Base-by-base conservation (phyloP, 2,329 filamentous ascomycete genomes). In the Aspergillus ochraceoroseus region DNA sequence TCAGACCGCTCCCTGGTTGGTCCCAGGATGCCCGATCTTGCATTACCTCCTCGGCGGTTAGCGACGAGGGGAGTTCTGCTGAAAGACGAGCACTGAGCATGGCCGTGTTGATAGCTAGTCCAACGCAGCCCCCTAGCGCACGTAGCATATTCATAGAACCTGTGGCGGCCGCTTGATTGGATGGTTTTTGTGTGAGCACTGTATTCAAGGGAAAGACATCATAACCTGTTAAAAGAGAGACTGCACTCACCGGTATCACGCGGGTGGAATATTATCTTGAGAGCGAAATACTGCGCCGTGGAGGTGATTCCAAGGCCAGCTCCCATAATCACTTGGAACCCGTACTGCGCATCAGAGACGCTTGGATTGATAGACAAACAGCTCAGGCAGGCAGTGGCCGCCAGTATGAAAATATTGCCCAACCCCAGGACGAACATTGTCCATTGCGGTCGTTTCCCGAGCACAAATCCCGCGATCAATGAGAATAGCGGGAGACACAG, bases 91-190 rank as follows among this genome's bases (percentile, higher is more conserved):
- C 5, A 12, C 25, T 27, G 4, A 27, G 25, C 18, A 33, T 33
- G 3, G 31, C 11, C 11, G 31, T n/a, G 13, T n/a, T 12, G 5
- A 33, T 19, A 12, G 31, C 31, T n/a, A 33, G 31, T n/a, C 31
- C 18, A n/a, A 33, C 22, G 14, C 31, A 33, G 2, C 31, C 31
- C 2, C 31, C 31, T n/a, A 33, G 19, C 8, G 31, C 31, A 20
- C 31, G 31, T 33, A 33, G 31, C 18, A 33, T 33, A 13, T 33
- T 33, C 18, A 33, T 33, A n/a, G 18, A 8, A 11, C 31, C 31
- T 12, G 31, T 33, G 19, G 17, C 31, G 31, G 31, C 13, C 13
- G 18, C 31, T 33, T n/a, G 13, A 32, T 6, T 6, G 11, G 4
- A 27, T 27, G 25, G 8, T n/a, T n/a, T n/a, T n/a, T n/a, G n/a